Evolutionary conservation across 2,329 filamentous ascomycete genomes (phyloP).

Genomic region (Diaporthe citrichinensis): DNA sequence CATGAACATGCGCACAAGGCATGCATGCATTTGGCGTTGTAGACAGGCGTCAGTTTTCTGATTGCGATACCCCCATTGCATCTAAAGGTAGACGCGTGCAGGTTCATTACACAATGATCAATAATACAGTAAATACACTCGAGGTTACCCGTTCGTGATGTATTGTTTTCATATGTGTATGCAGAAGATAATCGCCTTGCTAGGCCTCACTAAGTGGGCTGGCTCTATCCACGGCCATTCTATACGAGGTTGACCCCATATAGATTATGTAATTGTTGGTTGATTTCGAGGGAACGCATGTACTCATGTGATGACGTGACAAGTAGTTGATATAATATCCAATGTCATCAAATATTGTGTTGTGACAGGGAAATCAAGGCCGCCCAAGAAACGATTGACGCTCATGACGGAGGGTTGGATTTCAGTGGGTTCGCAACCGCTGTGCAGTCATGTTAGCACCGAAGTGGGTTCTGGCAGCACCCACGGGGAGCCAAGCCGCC

Average conservation of each 20-base stretch:
- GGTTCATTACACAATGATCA: conserved; percentile 5
- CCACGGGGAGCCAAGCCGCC: neutral
- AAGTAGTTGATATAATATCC: fast-evolving
- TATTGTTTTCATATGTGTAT: neutral
- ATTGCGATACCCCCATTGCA: conserved; percentile 34
- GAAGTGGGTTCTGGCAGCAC: conserved; percentile 11
- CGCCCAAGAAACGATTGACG: neutral
- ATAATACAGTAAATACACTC: neutral
- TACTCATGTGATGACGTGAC: neutral
- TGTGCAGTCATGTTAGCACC: neutral
- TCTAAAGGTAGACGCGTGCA: conserved; percentile 23
- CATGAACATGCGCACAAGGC: conserved; percentile 1
- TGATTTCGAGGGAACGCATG: too few species aligned
- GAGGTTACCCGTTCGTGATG: neutral
- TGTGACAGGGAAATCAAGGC: neutral
- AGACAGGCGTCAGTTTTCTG: conserved; percentile 34
- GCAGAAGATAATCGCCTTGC: neutral
- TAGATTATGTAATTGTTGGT: neutral
- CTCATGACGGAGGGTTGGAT: neutral
- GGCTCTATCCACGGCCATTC: neutral
- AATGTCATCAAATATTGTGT: neutral
- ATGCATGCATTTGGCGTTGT: conserved; percentile 28
- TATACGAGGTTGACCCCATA: neutral
- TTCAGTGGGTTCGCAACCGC: neutral
- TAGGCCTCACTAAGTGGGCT: neutral